Conservation (phyloP, 2,329 filamentous ascomycete species). For the Ophiocordyceps camponoti-floridani region DNA sequence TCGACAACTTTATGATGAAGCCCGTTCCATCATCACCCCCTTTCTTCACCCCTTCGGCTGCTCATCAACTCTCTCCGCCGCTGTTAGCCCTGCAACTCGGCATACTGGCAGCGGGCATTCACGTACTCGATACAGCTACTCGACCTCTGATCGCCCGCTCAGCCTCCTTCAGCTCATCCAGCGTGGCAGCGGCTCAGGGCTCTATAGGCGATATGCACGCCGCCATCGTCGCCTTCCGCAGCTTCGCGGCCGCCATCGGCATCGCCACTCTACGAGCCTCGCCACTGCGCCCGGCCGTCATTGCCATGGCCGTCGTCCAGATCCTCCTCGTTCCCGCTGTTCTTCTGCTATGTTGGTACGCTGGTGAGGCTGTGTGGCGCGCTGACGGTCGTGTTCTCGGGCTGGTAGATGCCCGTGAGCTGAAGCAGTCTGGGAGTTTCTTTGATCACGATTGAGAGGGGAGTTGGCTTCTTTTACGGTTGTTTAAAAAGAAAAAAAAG, state of each 20-base stretch:
- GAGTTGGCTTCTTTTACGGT: too few relatives aligned
- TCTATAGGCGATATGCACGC: constrained; percentile 30
- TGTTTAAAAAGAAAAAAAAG: not conserved
- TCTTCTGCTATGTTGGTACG: constrained; percentile 21
- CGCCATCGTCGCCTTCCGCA: constrained; percentile 21
- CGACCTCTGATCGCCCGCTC: constrained; percentile 26
- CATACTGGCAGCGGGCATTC: constrained; percentile 24
- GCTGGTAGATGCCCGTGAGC: constrained; percentile 23
- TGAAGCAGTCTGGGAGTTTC: constrained; percentile 25
- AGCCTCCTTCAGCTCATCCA: constrained; percentile 29
- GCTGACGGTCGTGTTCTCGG: constrained; percentile 29
- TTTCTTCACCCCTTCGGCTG: constrained; percentile 11
- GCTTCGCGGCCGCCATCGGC: constrained; percentile 22
- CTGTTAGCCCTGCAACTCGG: constrained; percentile 27
- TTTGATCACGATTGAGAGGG: constrained; percentile 20
- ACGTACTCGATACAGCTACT: constrained; percentile 20
- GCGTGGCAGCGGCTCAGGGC: constrained; percentile 24
- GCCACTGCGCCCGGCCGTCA: constrained; percentile 26
- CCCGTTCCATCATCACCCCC: constrained; percentile 5
- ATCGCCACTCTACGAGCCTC: constrained; percentile 30
- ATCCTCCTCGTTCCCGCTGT: constrained; percentile 16
- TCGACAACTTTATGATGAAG: constrained; percentile 14
- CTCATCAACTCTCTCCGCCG: constrained; percentile 15
- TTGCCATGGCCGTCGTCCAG: constrained; percentile 25
- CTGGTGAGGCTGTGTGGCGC: constrained; percentile 21